Base-by-base conservation (phyloP, 805 yeast genomes). In the Suhomyces faveliae region DNA sequence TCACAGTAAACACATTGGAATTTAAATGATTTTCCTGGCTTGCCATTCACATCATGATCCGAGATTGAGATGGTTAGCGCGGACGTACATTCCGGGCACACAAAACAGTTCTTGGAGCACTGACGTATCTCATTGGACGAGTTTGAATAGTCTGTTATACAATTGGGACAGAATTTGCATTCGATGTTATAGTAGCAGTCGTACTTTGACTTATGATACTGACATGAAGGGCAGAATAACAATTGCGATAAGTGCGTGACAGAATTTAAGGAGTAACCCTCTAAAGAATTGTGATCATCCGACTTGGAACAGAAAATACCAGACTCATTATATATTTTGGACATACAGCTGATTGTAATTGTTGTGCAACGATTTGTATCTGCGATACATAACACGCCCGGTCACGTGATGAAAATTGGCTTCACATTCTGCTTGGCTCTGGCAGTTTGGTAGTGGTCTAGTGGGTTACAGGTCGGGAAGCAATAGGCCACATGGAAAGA, bases 91-190 rank as follows among this genome's bases (percentile, higher is more conserved):
- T 50, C 40, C 1, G 77, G 77, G 49, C 77, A 73, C 22, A 54
- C 60, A 46, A 71, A 71, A 52, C 77, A 73, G 51, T 67, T 73
- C 44, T 64, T 67, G n/a, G 60, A 50, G 49, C 77, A 73, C 46
- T 25, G 11, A 40, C 63, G 44, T 13, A 51, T 46, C 25, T 56
- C 50, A 3, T 54, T 55, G 6, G 62, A 43, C 12, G 46, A 35
- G n/a, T 51, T 56, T 5, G 72, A 49, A 51, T 65, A 70, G 51
- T 70, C 72, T 12, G 62, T 50, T 57, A 68, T 57, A 51, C 77
- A 73, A 46, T 62, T 63, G 43, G 70, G 53, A 51, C 77, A 73
- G 54, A 58, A 72, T 50, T 70, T 70, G 49, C 55, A 51, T 22
- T 59, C 63, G 10, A 64, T 51, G 12, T 54, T 58, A 44, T 51